Percentiles rank a stretch among this genome's conserved stretches.
These are phyloP conservation scores for Stemphylium beticola DNA, from an alignment of 2,329 filamentous ascomycete species.

Conservation along the genomic window DNA sequence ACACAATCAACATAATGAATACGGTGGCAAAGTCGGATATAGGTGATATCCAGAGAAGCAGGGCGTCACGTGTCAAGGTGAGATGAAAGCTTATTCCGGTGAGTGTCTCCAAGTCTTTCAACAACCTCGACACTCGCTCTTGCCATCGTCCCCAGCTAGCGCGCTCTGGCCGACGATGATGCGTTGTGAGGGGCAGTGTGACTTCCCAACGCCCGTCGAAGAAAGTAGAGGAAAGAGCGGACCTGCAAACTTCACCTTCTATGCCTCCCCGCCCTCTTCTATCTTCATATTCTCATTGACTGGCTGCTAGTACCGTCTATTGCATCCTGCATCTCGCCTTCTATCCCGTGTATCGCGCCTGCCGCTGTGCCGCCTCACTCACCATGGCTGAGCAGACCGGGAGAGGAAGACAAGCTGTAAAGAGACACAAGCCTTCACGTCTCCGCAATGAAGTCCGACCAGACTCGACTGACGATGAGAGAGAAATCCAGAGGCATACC, in stretches of 20 bases:
- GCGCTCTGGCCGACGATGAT: background rate
- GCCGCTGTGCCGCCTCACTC: background rate
- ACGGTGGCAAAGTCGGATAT: too few species aligned
- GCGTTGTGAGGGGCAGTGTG: slow-evolving; percentile 8
- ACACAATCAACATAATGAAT: too few species aligned
- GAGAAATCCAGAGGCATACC: background rate
- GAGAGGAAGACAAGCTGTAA: slow-evolving; percentile 12
- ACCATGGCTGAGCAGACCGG: slow-evolving; percentile 21
- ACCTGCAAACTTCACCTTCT: slow-evolving; percentile 12
- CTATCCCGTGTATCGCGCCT: background rate
- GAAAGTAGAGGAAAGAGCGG: slow-evolving; percentile 23
- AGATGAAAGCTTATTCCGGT: background rate
- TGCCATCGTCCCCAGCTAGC: background rate
- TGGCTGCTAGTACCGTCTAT: background rate
- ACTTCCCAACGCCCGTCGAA: slow-evolving; percentile 17
- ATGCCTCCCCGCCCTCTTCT: background rate
- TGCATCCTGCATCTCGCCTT: background rate
- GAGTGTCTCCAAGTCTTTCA: background rate
- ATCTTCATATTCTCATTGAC: background rate
- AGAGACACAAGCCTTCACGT: slow-evolving; percentile 20
- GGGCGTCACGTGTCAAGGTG: too few species aligned
- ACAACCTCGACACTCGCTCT: background rate
- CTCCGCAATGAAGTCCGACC: slow-evolving; percentile 29
- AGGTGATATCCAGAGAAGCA: too few species aligned
- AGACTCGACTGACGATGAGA: slow-evolving; percentile 23